phyloP scores from a whole-genome alignment of 2,329 filamentous ascomycete genomes.

The Botrytis tulipae region DNA sequence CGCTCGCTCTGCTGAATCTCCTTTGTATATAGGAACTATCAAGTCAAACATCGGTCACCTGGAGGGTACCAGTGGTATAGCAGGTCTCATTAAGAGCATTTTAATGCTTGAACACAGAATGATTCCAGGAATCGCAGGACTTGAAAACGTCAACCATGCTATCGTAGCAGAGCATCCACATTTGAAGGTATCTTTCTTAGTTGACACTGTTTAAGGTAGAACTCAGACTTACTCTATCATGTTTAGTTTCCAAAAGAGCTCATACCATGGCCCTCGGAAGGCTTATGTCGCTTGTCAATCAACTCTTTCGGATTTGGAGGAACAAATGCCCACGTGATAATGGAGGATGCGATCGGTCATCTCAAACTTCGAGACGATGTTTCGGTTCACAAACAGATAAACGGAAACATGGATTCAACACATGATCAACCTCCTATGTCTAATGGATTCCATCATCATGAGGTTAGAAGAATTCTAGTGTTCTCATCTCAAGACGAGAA shows the following conservation, averaged over 20 bases:
- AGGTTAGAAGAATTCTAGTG: neutral
- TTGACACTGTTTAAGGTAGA: neutral
- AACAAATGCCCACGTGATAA: constrained; percentile 26
- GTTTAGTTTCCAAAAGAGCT: constrained; percentile 23
- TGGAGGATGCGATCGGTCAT: constrained; percentile 20
- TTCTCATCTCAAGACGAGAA: constrained; percentile 6
- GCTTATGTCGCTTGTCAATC: constrained; percentile 23
- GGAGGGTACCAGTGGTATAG: constrained; percentile 35
- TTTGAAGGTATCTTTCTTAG: constrained; percentile 24
- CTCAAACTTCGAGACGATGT: neutral
- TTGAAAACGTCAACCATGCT: constrained; percentile 40
- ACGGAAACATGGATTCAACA: too few relatives aligned
- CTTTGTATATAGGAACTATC: constrained; percentile 27
- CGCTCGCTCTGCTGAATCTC: constrained; percentile 5
- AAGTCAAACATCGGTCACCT: constrained; percentile 36
- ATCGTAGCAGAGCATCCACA: constrained; percentile 27
- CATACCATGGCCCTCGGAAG: constrained; percentile 21
- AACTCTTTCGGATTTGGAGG: constrained; percentile 36
- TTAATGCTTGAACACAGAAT: constrained; percentile 32
- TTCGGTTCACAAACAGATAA: neutral
- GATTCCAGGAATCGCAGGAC: constrained; percentile 33
- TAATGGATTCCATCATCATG: neutral
- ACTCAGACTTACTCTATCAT: constrained; percentile 28
- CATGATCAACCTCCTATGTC: neutral
- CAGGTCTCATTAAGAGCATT: constrained; percentile 35